Base-by-base conservation (phyloP, 371 early-diverging fungal genomes). In the Haplosporangium sp. region DNA sequence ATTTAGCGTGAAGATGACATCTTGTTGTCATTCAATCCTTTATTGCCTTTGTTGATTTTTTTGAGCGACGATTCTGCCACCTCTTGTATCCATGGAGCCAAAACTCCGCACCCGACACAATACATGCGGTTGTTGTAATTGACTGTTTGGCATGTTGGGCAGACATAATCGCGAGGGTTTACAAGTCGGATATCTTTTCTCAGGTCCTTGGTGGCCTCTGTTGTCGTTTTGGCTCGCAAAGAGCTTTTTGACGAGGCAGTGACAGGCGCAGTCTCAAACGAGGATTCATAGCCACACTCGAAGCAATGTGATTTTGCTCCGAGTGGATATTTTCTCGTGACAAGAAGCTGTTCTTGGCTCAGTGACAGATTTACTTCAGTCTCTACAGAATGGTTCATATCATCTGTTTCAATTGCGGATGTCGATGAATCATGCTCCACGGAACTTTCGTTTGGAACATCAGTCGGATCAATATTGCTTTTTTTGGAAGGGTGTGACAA, bases 121-220 rank as follows among this genome's bases (percentile, higher is more conserved):
- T 71, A 40, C 5, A 74, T 63, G 11, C 74, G 59, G 9, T 47
- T 56, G 38, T 59, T 67, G 40, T 57, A 74, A 34, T 79, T 79
- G 68, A 79, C 71, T 0, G 74, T 67, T 27, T 67, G 65, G 38
- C 81, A 79, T 11, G 64, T 39, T 13, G 59, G 68, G 34, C 81
- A 79, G 58, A 74, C 65, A 52, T 74, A 79, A 37, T 79, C 74
- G 39, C 74, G 66, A 2, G 81, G 74, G 35, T 63, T 72, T n/a
- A 58, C 37, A 3, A 77, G 61, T 10, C 78, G 73, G n/a, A 77
- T 37, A 34, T 77, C 78, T 7, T 38, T 20, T 47, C 62, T 38
- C 15, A 35, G 19, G 45, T 13, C 34, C 39, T 13, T 10, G 37
- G 20, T 53, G 20, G 34, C 27, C 3, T 13, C 44, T 52, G 47